phyloP scores from a whole-genome alignment of 129 eudicot genomes.

The Lactuca saligna region DNA sequence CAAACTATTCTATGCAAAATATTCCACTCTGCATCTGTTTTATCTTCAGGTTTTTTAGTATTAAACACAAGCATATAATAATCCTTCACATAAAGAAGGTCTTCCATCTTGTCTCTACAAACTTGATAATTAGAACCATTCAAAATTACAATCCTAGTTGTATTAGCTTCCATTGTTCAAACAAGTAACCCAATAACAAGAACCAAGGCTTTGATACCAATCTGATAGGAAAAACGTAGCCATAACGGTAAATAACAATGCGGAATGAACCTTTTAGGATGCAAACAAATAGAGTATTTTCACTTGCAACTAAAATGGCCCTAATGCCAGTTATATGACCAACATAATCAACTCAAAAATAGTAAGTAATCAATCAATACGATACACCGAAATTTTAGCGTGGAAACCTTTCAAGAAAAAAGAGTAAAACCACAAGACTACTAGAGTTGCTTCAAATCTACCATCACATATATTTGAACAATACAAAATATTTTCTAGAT shows the following conservation, averaged over 20 bases:
- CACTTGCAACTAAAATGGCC: no score
- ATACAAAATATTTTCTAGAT: no score
- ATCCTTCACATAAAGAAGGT: not conserved
- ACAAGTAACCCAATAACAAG: not conserved
- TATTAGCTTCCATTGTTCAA: not conserved
- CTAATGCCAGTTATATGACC: no score
- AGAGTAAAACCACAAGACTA: no score
- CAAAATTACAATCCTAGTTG: not conserved
- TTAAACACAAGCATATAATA: not conserved
- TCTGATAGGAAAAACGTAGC: not conserved
- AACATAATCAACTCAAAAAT: no score
- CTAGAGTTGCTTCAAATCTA: no score
- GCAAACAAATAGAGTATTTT: not conserved
- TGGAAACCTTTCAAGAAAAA: no score
- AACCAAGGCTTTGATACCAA: conserved; percentile 5
- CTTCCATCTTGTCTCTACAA: not conserved
- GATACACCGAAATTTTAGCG: no score
- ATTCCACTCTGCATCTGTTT: not conserved
- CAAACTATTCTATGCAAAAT: not conserved
- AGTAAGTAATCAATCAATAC: no score
- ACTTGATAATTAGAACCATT: not conserved
- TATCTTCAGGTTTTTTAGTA: no score
- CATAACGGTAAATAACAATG: not conserved
- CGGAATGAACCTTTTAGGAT: not conserved
- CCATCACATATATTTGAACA: no score